Evolutionary conservation across 148 eudicot species (phyloP), one percentile per base, ranked within the genome.

Genomic region (Salicornia ramosissima): DNA sequence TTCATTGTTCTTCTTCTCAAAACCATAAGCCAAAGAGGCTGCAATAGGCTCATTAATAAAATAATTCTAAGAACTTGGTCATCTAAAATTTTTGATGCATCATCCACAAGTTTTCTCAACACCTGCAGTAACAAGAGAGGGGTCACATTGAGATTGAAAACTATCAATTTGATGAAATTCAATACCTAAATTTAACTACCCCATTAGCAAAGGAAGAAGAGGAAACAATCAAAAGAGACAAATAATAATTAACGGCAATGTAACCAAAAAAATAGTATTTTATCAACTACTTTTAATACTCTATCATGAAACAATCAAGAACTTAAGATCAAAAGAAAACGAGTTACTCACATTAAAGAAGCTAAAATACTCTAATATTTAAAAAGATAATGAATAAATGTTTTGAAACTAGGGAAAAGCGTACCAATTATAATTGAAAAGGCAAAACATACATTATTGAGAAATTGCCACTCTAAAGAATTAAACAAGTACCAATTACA

Each of bases 31-130:
- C 76, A 94, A 76, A 9, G 97, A 90, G 3, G 98, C 98, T 62
- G 97, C 98, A 30, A 97, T 94, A 11, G 98, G 98, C 79, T 94
- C 98, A 64, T 94, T 94, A 65, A 94, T 94, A n/a, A n/a, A n/a
- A n/a, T n/a, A 47, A 94, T 94, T 10, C 98, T 83, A 22, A 94
- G 88, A 71, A 94, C 92, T 79, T 86, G 81, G 74, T 90, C 96
- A 42, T 94, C 88, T 83, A 94, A 72, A 84, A 94, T 90, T 69
- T 88, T 94, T 1, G 99, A 94, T 33, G 96, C 99, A 73, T 94
- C 97, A 75, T 94, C 97, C 28, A 94, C 99, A 67, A 94, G 97
- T 80, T 94, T 94, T 64, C 98, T 88, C 80, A 94, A 67, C 66
- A 94, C 98, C 98, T 94, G 13, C 73, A 70, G 30, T 52, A 52